These are phyloP conservation scores for Dovyalis caffra DNA, from an alignment of 345 rosid species.

Conservation along the genomic window DNA sequence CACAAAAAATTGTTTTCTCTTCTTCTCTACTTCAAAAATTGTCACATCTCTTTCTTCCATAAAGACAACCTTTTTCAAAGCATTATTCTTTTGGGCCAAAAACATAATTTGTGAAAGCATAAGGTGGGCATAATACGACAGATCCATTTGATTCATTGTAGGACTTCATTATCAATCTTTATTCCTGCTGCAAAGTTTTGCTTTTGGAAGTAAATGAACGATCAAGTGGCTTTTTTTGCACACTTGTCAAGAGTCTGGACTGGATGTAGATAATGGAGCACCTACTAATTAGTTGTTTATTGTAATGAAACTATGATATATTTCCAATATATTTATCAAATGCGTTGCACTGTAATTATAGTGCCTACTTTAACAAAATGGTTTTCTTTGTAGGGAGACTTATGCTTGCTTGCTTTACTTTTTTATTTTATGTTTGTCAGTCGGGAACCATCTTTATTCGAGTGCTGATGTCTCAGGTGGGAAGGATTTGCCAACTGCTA, in stretches of 20 bases:
- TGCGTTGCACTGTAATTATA: not conserved
- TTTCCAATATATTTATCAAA: not conserved
- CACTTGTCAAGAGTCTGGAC: not conserved
- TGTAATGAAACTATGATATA: not conserved
- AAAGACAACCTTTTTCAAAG: not conserved
- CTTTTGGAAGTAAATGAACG: not conserved
- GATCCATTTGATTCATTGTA: not conserved
- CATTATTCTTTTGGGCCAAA: not conserved
- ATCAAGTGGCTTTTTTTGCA: not conserved
- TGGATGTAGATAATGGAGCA: not conserved
- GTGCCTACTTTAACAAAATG: not conserved
- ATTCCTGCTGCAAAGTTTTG: not conserved
- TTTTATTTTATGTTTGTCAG: not conserved
- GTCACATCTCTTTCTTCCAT: not conserved
- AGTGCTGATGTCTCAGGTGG: slow-evolving; percentile 48
- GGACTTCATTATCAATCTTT: not conserved
- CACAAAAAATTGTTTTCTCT: not conserved
- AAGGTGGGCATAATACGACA: not conserved
- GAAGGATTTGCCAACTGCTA: slow-evolving; percentile 33
- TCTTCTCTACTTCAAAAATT: not conserved
- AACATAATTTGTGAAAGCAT: not conserved
- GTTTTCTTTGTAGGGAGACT: not conserved
- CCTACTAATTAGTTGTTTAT: not conserved
- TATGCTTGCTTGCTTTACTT: not conserved
- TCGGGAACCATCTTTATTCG: slow-evolving; percentile 4